These are phyloP conservation scores for Pichia sp. DNA, from an alignment of 1,139 yeast genomes.

Conservation along the genomic window DNA sequence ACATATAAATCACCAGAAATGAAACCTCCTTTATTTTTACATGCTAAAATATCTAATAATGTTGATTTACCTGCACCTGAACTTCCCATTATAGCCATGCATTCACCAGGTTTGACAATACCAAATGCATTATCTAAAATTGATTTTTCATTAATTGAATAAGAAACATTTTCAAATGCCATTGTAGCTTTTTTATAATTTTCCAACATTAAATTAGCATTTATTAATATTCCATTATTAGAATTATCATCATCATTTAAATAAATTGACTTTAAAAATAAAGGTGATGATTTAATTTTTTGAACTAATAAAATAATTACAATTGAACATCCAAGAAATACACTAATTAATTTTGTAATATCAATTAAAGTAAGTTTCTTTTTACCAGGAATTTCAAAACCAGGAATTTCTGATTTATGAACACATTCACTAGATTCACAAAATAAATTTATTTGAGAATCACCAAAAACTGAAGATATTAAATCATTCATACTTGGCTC, in stretches of 20 bases:
- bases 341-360: conserved; percentile 42
- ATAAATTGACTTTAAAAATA: conserved; percentile 36
- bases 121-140: conserved; percentile 69
- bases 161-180: conserved; percentile 66
- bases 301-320: conserved; percentile 41
- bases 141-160: conserved; percentile 48
- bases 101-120: conserved; percentile 75
- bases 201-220: conserved; percentile 33
- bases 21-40: conserved; percentile 72
- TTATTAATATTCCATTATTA: conserved; percentile 31
- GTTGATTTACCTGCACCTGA: conserved; percentile 99
- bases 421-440: conserved; percentile 88
- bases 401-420: conserved; percentile 90
- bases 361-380: conserved; percentile 39
- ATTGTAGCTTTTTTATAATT: conserved; percentile 71
- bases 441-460: conserved; percentile 71
- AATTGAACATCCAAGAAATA: conserved; percentile 36
- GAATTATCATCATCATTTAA: conserved; percentile 28
- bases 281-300: conserved; percentile 57
- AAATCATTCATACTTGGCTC: conserved; percentile 96
- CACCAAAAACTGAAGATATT: conserved; percentile 87
- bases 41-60: conserved; percentile 80
- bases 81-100: conserved; percentile 96
- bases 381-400: conserved; percentile 66
- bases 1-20: conserved; percentile 61